Conservation (phyloP, 169 alveolate genomes). For the Neospora caninum region DNA sequence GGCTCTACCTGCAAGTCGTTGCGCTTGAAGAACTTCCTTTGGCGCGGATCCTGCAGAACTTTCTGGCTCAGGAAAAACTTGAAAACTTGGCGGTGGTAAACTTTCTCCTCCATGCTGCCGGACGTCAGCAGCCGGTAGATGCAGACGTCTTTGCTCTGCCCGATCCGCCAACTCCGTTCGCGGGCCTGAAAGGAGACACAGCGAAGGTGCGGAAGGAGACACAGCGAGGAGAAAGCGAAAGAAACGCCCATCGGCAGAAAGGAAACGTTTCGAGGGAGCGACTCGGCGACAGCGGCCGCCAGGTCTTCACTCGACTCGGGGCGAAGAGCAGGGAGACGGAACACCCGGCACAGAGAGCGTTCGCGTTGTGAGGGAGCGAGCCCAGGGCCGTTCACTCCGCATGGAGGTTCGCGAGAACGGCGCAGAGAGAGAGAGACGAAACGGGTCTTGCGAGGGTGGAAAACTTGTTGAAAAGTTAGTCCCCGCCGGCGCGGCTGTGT, state of each 20-base stretch:
- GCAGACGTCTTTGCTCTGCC: conserved; percentile 86
- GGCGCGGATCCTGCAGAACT: conserved; percentile 73
- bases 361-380: too few relatives aligned
- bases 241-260: not conserved
- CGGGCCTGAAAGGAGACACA: conserved; percentile 76
- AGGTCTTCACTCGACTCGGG: too few relatives aligned
- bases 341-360: too few relatives aligned
- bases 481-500: too few relatives aligned
- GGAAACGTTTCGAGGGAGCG: too few relatives aligned
- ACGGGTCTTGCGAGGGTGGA: too few relatives aligned
- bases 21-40: conserved; percentile 72
- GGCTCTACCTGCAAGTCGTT: conserved; percentile 70
- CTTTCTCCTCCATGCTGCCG: conserved; percentile 84
- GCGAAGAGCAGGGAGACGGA: too few relatives aligned
- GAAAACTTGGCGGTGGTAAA: conserved; percentile 81
- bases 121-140: conserved; percentile 84
- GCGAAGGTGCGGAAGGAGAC: not conserved
- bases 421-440: too few relatives aligned
- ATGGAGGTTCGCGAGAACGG: too few relatives aligned
- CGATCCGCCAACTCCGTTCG: conserved; percentile 90
- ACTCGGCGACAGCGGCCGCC: too few relatives aligned
- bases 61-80: conserved; percentile 79
- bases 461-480: too few relatives aligned
- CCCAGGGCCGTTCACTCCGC: too few relatives aligned
- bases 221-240: not conserved